phyloP scores from a whole-genome alignment of 1,139 yeast genomes.

The Geotrichum armillariae region DNA sequence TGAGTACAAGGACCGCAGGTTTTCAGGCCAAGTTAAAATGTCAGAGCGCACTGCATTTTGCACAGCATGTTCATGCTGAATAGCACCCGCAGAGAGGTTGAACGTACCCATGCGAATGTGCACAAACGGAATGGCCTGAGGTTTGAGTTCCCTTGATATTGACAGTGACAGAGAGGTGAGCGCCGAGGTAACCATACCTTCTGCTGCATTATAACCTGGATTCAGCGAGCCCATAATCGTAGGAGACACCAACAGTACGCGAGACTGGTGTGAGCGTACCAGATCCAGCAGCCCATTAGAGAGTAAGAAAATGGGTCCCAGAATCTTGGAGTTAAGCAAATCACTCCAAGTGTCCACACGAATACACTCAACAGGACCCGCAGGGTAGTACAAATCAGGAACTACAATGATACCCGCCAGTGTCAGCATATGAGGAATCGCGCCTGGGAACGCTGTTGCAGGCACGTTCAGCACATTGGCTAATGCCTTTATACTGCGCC shows the following conservation, averaged over 20 bases:
- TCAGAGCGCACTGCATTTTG: slow-evolving; percentile 41
- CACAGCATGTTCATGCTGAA: slow-evolving; percentile 35
- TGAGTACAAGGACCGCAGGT: slow-evolving; percentile 40
- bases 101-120: slow-evolving; percentile 44
- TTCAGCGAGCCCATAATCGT: slow-evolving; percentile 41
- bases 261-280: slow-evolving; percentile 49
- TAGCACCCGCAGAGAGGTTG: slow-evolving; percentile 36
- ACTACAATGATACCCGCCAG: slow-evolving; percentile 62
- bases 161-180: slow-evolving; percentile 40
- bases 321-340: slow-evolving; percentile 47
- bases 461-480: slow-evolving; percentile 44
- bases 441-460: slow-evolving; percentile 51
- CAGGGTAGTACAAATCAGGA: slow-evolving; percentile 64
- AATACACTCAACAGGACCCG: slow-evolving; percentile 68
- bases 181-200: slow-evolving; percentile 41
- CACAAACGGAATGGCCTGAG: slow-evolving; percentile 35
- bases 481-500: slow-evolving; percentile 44
- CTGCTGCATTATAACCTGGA: slow-evolving; percentile 46
- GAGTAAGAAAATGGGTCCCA: slow-evolving; percentile 53
- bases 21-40: slow-evolving; percentile 44
- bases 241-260: slow-evolving; percentile 42
- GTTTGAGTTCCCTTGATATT: slow-evolving; percentile 41
- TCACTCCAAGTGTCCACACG: slow-evolving; percentile 54
- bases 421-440: slow-evolving; percentile 51
- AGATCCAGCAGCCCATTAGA: slow-evolving; percentile 58